These are phyloP conservation scores for Schoenoplectus tabernaemontani DNA, from an alignment of 202 grass and related monocot species.

Conservation along the genomic window DNA sequence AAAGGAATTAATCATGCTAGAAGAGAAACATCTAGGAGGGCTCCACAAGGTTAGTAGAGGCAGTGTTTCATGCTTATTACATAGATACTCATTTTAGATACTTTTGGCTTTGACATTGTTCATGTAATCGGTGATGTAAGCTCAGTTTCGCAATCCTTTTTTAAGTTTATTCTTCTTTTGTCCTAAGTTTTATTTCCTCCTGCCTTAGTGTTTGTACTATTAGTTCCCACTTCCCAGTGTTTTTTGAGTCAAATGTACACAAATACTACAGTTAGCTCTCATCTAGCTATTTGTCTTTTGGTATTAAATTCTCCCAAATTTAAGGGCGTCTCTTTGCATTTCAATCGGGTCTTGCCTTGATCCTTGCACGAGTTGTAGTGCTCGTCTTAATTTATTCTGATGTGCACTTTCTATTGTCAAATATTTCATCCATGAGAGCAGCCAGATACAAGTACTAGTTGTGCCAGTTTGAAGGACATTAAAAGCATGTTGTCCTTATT, in stretches of 20 bases:
- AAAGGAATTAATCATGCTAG: not conserved
- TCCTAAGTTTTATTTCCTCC: not conserved
- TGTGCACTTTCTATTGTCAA: not conserved
- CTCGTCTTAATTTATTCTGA: not conserved
- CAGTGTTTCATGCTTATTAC: slow-evolving; percentile 42
- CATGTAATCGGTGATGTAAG: slow-evolving; percentile 36
- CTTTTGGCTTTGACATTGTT: slow-evolving; percentile 28
- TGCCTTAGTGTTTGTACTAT: slow-evolving; percentile 10
- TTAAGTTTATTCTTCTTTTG: slow-evolving; percentile 29
- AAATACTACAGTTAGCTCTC: not conserved
- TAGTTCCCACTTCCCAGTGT: slow-evolving; percentile 1
- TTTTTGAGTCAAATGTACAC: slow-evolving; percentile 15
- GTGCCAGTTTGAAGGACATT: slow-evolving; percentile 22
- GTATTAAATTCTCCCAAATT: slow-evolving; percentile 24
- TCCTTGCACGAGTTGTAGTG: slow-evolving; percentile 14
- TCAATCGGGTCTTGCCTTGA: slow-evolving; percentile 9
- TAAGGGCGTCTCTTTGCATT: slow-evolving; percentile 25
- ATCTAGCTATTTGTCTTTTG: slow-evolving; percentile 22
- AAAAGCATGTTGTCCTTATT: slow-evolving; percentile 39
- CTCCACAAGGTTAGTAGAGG: slow-evolving; percentile 23
- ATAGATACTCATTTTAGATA: slow-evolving; percentile 17
- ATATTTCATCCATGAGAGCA: slow-evolving; percentile 2
- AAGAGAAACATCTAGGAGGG: not conserved
- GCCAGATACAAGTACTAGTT: slow-evolving; percentile 28
- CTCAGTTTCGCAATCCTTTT: slow-evolving; percentile 40